These are phyloP conservation scores for Cinchona pubescens DNA, from an alignment of 257 asterid species.

Conservation along the genomic window DNA sequence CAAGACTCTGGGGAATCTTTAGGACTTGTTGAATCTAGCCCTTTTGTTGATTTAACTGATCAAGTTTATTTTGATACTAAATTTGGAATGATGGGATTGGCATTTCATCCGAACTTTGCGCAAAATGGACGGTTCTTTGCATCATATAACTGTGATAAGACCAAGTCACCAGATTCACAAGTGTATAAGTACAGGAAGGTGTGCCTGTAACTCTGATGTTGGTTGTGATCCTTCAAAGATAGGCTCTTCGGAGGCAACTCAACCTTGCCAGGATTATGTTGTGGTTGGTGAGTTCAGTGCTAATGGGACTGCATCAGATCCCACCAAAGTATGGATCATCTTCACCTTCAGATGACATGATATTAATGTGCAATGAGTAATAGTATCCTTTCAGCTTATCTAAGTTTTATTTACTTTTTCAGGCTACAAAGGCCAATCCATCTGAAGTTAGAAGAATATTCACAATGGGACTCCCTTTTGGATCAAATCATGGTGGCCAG, in stretches of 20 bases:
- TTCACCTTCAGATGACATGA: neutral
- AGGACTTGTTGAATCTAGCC: slow-evolving; percentile 66
- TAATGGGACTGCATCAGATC: slow-evolving; percentile 70
- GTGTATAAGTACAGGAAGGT: slow-evolving; percentile 71
- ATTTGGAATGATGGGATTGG: slow-evolving; percentile 95
- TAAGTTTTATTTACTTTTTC: slow-evolving; percentile 7
- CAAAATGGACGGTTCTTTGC: slow-evolving; percentile 89
- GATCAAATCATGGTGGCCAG: slow-evolving; percentile 75
- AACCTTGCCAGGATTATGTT: slow-evolving; percentile 61
- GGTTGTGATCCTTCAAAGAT: slow-evolving; percentile 81
- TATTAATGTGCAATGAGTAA: no score
- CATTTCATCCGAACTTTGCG: slow-evolving; percentile 77
- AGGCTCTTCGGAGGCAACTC: slow-evolving; percentile 40
- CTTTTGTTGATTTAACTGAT: slow-evolving; percentile 83
- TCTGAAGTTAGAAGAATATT: slow-evolving; percentile 69
- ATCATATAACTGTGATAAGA: slow-evolving; percentile 75
- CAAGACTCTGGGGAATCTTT: slow-evolving; percentile 70
- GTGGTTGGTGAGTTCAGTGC: slow-evolving; percentile 74
- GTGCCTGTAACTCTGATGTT: slow-evolving; percentile 84
- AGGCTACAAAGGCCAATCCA: slow-evolving; percentile 66
- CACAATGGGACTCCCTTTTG: slow-evolving; percentile 77
- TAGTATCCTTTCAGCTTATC: neutral
- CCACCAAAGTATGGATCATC: slow-evolving; percentile 49
- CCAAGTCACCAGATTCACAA: slow-evolving; percentile 62
- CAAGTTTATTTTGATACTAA: slow-evolving; percentile 59